Conservation (phyloP, 768 basidiomycete species). For the Collybiopsis confluens region DNA sequence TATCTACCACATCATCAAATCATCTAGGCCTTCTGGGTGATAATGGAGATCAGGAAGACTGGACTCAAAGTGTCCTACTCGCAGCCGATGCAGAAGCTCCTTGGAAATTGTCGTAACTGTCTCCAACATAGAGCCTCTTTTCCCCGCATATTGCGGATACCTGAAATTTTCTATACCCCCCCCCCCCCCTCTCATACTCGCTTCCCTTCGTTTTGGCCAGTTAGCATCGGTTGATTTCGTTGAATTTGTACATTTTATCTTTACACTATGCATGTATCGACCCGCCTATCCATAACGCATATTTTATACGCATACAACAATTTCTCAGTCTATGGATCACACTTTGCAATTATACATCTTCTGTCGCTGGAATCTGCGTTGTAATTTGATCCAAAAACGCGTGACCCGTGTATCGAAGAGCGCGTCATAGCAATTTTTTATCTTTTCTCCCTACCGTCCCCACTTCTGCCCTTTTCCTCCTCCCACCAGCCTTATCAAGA, state of each 20-base stretch:
- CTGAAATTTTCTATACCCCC: not conserved
- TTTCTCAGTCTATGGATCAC: no score
- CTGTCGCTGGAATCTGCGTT: no score
- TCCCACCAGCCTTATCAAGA: not conserved
- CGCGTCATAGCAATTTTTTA: slow-evolving; percentile 5
- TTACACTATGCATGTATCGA: not conserved
- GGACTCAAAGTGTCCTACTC: slow-evolving; percentile 70
- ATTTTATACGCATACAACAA: not conserved
- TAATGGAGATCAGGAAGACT: slow-evolving; percentile 53
- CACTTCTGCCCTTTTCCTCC: not conserved
- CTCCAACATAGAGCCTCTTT: no score
- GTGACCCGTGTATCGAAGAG: not conserved
- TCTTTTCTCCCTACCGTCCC: not conserved
- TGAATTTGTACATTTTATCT: not conserved
- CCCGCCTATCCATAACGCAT: not conserved
- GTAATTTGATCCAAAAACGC: no score
- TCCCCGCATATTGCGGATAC: no score
- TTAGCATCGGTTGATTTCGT: not conserved
- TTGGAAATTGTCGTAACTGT: slow-evolving; percentile 22
- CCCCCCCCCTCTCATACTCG: not conserved
- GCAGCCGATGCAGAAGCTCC: slow-evolving; percentile 53
- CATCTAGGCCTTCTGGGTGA: slow-evolving; percentile 44
- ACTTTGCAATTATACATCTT: no score
- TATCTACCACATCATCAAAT: slow-evolving; percentile 37
- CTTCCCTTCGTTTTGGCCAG: not conserved